Evolutionary conservation across 345 rosid species (phyloP).

Genomic region (Triadica sebifera): DNA sequence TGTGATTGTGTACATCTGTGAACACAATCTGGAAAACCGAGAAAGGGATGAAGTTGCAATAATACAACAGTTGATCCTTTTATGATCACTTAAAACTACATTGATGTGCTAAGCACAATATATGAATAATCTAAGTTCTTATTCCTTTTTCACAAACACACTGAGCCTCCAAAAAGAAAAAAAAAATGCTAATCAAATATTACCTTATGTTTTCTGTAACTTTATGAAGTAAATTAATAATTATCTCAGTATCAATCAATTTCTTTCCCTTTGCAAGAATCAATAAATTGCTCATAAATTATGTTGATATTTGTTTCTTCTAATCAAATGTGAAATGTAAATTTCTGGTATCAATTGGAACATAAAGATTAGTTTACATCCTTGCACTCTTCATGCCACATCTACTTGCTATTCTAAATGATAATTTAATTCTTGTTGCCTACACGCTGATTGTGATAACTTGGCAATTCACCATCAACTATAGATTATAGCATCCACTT

Average conservation of each 20-base stretch:
- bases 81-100: neutral
- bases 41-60: neutral
- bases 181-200: too few species aligned
- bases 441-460: neutral
- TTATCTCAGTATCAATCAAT: too few species aligned
- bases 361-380: too few species aligned
- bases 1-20: neutral
- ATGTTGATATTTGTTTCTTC: neutral
- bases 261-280: too few species aligned
- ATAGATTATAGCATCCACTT: neutral
- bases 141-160: too few species aligned
- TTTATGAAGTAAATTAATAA: too few species aligned
- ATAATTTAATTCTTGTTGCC: neutral
- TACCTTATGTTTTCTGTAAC: too few species aligned
- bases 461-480: neutral
- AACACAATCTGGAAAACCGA: neutral
- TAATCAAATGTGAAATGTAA: neutral
- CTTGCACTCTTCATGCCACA: neutral
- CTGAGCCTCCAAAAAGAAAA: too few species aligned
- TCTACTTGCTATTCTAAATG: neutral
- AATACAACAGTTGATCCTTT: neutral
- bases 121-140: too few species aligned
- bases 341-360: neutral
- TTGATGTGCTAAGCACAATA: too few species aligned
- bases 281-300: too few species aligned